A percentile compares a stretch with the other conserved stretches of the same genome.
These are phyloP conservation scores for Lichtheimia ornata DNA, from an alignment of 371 early-diverging fungal genomes.

Conservation along the genomic window DNA sequence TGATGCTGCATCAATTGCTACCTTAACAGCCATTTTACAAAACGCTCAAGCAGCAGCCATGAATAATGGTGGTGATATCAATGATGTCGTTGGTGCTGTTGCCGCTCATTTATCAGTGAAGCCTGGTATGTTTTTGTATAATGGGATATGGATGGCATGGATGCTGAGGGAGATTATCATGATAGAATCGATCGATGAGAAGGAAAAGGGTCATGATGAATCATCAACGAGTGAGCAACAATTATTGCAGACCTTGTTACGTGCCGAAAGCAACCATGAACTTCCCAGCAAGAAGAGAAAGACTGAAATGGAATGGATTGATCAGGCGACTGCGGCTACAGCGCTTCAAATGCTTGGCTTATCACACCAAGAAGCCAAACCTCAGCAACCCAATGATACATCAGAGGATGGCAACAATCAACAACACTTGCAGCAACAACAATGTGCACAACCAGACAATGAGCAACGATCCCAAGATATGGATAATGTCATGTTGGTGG, in stretches of 20 bases:
- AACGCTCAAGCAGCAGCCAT: conserved; percentile 10
- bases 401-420: no score
- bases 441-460: neutral
- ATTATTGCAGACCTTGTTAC: conserved; percentile 3
- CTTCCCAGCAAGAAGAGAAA: conserved; percentile 15
- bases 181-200: conserved; percentile 9
- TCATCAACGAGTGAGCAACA: conserved; percentile 9
- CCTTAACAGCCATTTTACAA: conserved; percentile 18
- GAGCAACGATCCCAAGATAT: conserved; percentile 3
- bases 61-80: conserved; percentile 24
- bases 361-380: conserved; percentile 14
- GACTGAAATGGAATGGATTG: conserved; percentile 21
- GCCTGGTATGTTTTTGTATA: conserved; percentile 24
- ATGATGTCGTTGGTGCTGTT: conserved; percentile 36
- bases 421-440: no score
- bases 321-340: conserved; percentile 29
- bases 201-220: conserved; percentile 4
- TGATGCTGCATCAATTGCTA: conserved; percentile 8
- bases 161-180: neutral
- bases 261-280: conserved; percentile 8
- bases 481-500: conserved; percentile 29
- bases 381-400: neutral
- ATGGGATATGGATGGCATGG: neutral
- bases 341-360: conserved; percentile 29
- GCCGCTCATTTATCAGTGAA: conserved; percentile 40